Base-by-base conservation (phyloP, 2,329 filamentous ascomycete genomes). In the Alternaria sp. region DNA sequence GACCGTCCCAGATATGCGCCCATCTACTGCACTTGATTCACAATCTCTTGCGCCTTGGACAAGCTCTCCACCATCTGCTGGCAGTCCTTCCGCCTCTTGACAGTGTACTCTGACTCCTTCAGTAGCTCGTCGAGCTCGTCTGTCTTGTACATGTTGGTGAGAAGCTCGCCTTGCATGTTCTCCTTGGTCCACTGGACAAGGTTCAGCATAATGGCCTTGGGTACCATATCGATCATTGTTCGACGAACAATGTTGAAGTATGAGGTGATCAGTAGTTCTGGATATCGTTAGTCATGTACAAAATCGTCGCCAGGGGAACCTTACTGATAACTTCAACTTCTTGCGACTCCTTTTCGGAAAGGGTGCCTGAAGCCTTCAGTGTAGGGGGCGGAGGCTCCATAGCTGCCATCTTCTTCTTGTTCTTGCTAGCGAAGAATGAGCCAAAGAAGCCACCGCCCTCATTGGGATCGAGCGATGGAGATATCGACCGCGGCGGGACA, bases 331-430 rank as follows among this genome's bases (percentile, higher is more conserved):
- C 94, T 82, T 99, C 95, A 48, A 99, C 95, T 80, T 99, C 95
- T 66, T 97, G 92, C 61, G 89, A 90, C 80, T 99, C 95, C 63
- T 95, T 93, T 82, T 99, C 95, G 5, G 92, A 97, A 40, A 99
- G 85, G 27, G 90, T 97, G 43, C 95, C 94, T 3, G 93, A 97
- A 34, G 95, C 95, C 84, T 97, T 99, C 59, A 99, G 88, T 43
- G 89, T 94, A 30, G 95, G 88, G 64, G 95, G 95, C 40, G 95
- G 95, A 14, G 95, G 86, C 79, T 99, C 95, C 95, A 99, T 99
- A 49, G 94, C 94, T n/a, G 95, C 95, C 83, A 97, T 96, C 90
- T 97, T 98, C 88, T 99, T 99, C 89, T 98, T 99, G 84, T 98
- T 99, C 88, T 98, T 99, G 76, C 92, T 94, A 11, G 95, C 93